Percentiles rank a stretch among this genome's conserved stretches.
Evolutionary conservation across 192 early-diverging fungal genomes (phyloP).

Genomic region (Obelidium mucronatum): DNA sequence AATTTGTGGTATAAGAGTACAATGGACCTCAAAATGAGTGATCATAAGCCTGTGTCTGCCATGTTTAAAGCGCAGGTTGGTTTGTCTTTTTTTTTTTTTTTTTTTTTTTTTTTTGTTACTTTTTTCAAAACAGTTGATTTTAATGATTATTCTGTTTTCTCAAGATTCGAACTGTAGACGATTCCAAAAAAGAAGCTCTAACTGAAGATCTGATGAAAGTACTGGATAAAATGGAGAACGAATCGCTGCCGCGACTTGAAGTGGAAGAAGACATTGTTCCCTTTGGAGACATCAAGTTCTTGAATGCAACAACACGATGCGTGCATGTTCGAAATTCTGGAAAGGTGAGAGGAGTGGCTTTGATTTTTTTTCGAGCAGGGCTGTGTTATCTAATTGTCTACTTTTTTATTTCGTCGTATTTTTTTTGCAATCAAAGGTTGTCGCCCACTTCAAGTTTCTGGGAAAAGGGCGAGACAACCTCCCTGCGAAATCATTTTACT

Average conservation of each 20-base stretch:
- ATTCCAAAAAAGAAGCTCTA: conserved; percentile 60
- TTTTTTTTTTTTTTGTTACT: not conserved
- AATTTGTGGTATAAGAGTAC: conserved; percentile 62
- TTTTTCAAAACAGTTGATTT: not conserved
- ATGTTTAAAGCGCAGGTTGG: conserved; percentile 56
- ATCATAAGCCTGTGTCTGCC: conserved; percentile 93
- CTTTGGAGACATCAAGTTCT: conserved; percentile 75
- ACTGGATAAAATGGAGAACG: conserved; percentile 83
- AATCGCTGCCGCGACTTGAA: conserved; percentile 72
- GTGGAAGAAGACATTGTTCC: conserved; percentile 67
- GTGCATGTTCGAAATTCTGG: conserved; percentile 71
- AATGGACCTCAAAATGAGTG: conserved; percentile 75
- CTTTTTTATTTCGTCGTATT: conserved; percentile 18
- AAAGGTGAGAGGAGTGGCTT: conserved; percentile 10
- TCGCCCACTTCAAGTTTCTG: conserved; percentile 76
- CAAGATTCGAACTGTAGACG: conserved; percentile 67
- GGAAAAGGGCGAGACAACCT: conserved; percentile 67
- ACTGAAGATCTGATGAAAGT: conserved; percentile 72
- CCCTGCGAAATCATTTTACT: conserved; percentile 77
- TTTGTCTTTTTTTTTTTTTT: conserved; percentile 1
- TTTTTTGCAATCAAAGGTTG: conserved; percentile 51
- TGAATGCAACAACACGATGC: conserved; percentile 51
- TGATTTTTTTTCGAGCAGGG: not conserved
- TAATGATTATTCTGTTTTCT: conserved; percentile 1
- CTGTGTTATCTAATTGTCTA: not conserved